Conservation (phyloP, 768 basidiomycete species). For the Coprinopsis cinerea region DNA sequence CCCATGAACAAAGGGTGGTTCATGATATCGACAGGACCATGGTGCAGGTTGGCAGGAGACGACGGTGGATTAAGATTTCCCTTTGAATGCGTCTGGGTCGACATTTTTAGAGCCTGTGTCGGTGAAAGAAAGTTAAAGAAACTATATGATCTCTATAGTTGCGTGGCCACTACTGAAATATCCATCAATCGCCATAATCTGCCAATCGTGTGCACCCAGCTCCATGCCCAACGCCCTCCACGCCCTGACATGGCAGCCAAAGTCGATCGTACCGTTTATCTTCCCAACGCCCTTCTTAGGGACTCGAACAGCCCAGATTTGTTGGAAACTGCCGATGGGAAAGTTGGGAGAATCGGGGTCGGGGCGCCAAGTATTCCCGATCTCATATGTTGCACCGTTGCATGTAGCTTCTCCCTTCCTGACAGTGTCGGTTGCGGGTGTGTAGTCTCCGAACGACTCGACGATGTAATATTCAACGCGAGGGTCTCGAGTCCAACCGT, state of each 20-base stretch:
- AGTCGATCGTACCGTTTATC: background rate
- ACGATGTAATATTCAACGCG: conserved; percentile 45
- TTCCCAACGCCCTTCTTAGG: background rate
- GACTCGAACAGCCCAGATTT: background rate
- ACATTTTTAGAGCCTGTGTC: no score
- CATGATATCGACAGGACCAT: no score
- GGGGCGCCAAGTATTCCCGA: background rate
- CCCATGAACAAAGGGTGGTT: no score
- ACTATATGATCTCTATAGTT: background rate
- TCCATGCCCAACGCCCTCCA: background rate
- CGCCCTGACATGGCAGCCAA: background rate
- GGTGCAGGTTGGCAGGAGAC: no score
- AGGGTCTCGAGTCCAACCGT: conserved; percentile 41
- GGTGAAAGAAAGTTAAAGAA: no score
- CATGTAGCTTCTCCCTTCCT: conserved; percentile 1
- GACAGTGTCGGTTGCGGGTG: conserved; percentile 28
- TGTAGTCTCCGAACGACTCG: conserved; percentile 35
- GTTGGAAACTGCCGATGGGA: background rate
- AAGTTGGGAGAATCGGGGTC: background rate
- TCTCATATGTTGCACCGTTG: background rate
- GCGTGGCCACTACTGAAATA: background rate
- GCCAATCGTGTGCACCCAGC: background rate
- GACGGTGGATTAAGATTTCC: no score
- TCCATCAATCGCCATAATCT: background rate
- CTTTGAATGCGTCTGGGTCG: no score